Evolutionary conservation across 768 basidiomycete species (phyloP).

Genomic region (Lactarius quietus): DNA sequence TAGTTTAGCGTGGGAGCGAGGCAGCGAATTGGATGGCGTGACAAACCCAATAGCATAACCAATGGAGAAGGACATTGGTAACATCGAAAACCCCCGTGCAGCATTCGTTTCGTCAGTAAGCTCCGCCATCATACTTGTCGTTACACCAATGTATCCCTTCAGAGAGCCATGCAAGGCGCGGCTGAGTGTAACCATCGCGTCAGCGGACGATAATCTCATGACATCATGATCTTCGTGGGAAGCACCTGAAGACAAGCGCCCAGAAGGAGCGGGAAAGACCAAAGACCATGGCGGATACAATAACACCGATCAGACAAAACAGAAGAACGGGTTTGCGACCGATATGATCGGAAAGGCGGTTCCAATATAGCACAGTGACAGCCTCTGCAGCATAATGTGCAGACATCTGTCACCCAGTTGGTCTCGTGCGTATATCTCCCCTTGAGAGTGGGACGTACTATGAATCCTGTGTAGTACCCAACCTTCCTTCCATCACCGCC

Average conservation of each 20-base stretch:
- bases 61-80: not conserved
- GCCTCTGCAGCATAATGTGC: not conserved
- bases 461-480: not conserved
- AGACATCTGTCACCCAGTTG: not conserved
- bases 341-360: not conserved
- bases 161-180: not conserved
- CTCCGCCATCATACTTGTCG: not conserved
- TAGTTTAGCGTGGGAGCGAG: not conserved
- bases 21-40: not conserved
- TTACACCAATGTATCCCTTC: not conserved
- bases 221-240: not conserved
- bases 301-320: not conserved
- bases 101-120: not conserved
- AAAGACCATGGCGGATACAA: not conserved
- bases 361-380: not conserved
- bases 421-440: not conserved
- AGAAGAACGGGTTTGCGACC: not conserved
- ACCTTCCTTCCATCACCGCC: not conserved
- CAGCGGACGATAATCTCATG: not conserved
- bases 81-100: not conserved
- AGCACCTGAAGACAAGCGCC: not conserved
- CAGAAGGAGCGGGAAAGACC: not conserved
- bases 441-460: not conserved
- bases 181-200: not conserved
- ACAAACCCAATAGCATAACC: slow-evolving; percentile 14